These are phyloP conservation scores for Aspergillus fischeri DNA, from an alignment of 2,329 filamentous ascomycete species.

Conservation along the genomic window DNA sequence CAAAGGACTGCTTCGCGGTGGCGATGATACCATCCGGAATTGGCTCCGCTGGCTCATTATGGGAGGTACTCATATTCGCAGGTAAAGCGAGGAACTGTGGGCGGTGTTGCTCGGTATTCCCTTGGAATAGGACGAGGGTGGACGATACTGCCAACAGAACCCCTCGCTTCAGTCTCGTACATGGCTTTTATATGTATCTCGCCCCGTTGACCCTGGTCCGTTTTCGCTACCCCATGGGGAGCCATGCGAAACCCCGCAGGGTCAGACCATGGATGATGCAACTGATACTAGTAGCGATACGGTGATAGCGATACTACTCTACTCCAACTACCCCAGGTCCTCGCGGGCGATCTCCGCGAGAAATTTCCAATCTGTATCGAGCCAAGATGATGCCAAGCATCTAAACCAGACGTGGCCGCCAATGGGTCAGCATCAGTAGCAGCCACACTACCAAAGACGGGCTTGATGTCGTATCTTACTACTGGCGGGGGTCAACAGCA, in stretches of 20 bases:
- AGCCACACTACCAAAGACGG: background rate
- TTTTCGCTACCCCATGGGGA: background rate
- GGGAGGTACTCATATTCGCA: constrained; percentile 8
- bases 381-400: constrained; percentile 23
- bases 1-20: constrained; percentile 60
- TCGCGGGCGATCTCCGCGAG: constrained; percentile 8
- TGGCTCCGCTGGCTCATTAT: constrained; percentile 57
- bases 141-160: constrained; percentile 1
- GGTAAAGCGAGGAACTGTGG: background rate
- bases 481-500: background rate
- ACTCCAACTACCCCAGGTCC: constrained; percentile 10
- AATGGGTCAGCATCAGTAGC: background rate
- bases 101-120: background rate
- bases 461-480: background rate
- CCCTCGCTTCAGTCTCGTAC: background rate
- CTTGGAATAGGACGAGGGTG: background rate
- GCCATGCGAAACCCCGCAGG: background rate
- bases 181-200: background rate
- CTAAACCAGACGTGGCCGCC: constrained; percentile 12
- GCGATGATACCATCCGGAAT: constrained; percentile 62
- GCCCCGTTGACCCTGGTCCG: background rate
- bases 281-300: background rate
- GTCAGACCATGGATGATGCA: background rate
- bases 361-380: constrained; percentile 12
- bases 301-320: background rate